A percentile compares a stretch with the other conserved stretches of the same genome.
Conservation (phyloP, 257 asterid genomes). For the Plectranthus barbatus region DNA sequence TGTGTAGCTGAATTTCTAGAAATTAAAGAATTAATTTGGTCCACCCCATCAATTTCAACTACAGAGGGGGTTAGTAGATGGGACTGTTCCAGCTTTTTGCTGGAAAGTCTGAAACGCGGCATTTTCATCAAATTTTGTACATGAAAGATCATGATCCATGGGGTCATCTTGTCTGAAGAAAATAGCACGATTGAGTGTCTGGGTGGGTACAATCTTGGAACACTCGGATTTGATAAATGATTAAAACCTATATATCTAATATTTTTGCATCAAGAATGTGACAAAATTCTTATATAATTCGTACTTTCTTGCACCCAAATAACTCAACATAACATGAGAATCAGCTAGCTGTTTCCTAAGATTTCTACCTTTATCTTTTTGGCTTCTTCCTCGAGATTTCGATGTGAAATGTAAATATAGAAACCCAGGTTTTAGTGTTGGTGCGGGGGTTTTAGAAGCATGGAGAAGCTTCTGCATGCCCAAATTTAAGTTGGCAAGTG, state of each 20-base stretch:
- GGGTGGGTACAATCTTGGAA: no score
- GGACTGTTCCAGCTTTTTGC: constrained; percentile 28
- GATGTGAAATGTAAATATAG: no score
- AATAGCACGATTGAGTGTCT: constrained; percentile 28
- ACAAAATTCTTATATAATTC: background rate
- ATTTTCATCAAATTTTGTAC: no score
- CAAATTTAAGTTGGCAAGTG: background rate
- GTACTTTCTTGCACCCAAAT: constrained; percentile 11
- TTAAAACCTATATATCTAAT: background rate
- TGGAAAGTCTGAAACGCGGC: constrained; percentile 27
- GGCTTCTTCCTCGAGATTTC: no score
- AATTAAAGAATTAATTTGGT: constrained; percentile 4
- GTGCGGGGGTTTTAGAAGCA: constrained; percentile 18
- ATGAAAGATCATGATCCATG: constrained; percentile 7
- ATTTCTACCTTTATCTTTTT: no score
- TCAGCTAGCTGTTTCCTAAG: no score
- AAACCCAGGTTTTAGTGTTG: background rate
- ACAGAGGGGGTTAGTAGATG: constrained; percentile 8
- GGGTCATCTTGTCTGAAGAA: constrained; percentile 26
- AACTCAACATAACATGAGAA: constrained; percentile 13
- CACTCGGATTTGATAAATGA: constrained; percentile 15
- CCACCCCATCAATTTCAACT: constrained; percentile 15
- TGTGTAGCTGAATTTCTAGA: constrained; percentile 6
- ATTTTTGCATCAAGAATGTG: background rate
- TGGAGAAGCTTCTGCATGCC: background rate